Percentiles rank a stretch among this genome's conserved stretches.
These are phyloP conservation scores for Corinectria fuckeliana DNA, from an alignment of 2,329 filamentous ascomycete species.

Conservation along the genomic window DNA sequence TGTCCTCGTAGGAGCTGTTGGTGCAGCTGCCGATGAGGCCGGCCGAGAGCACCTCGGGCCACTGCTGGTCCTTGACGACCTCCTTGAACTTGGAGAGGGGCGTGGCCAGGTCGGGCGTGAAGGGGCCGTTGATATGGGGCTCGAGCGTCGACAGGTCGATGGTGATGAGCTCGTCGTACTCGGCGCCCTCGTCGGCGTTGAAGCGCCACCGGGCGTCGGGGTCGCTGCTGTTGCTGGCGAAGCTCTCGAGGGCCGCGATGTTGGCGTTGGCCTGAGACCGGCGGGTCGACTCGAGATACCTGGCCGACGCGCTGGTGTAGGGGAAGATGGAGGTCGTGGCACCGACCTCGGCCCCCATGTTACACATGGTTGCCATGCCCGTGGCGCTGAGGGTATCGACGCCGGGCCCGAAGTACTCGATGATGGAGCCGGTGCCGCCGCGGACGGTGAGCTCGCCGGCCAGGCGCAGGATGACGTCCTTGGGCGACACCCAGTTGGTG, in stretches of 20 bases:
- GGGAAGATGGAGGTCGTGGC: constrained; percentile 97
- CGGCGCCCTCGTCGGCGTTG: constrained; percentile 78
- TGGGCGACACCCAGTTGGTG: constrained; percentile 89
- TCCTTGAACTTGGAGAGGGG: constrained; percentile 98
- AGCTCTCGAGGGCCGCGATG: constrained; percentile 66
- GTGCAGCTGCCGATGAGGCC: constrained; percentile 98
- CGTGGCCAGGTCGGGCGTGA: constrained; percentile 97
- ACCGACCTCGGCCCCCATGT: constrained; percentile 86
- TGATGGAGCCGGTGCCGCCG: constrained; percentile 91
- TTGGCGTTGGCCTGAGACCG: constrained; percentile 67
- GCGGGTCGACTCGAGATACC: constrained; percentile 87
- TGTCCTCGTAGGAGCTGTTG: constrained; percentile 86
- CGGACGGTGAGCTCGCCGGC: constrained; percentile 90
- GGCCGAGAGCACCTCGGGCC: constrained; percentile 96
- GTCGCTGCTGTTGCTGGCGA: constrained; percentile 51
- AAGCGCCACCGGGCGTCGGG: constrained; percentile 67
- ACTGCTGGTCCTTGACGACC: constrained; percentile 91
- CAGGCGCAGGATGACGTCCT: constrained; percentile 91
- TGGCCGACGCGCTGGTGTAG: constrained; percentile 81
- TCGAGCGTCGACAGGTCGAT: constrained; percentile 95
- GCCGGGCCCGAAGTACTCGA: constrained; percentile 92
- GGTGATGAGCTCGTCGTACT: constrained; percentile 96
- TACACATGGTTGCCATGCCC: constrained; percentile 90
- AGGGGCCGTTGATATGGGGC: constrained; percentile 98
- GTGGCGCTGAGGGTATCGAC: constrained; percentile 89